A percentile compares a stretch with the other conserved stretches of the same genome.
These are phyloP conservation scores for Kockiozyma suomiensis DNA, from an alignment of 805 yeast species.

Conservation along the genomic window DNA sequence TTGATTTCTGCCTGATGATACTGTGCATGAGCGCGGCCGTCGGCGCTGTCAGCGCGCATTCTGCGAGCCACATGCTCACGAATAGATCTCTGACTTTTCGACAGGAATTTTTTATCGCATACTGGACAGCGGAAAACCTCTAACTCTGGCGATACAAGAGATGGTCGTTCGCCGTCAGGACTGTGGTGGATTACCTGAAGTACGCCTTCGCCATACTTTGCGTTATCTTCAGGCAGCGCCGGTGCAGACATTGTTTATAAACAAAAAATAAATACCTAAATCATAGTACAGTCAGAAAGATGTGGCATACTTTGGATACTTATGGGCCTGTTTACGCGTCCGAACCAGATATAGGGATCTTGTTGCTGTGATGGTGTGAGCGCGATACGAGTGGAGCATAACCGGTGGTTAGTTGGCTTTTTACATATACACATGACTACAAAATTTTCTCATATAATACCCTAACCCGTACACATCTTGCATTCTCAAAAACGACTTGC, in stretches of 20 bases:
- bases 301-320: not conserved
- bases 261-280: too few species aligned
- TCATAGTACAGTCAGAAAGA: not conserved
- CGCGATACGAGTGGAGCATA: slow-evolving; percentile 8
- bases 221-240: not conserved
- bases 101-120: slow-evolving; percentile 27
- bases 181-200: not conserved
- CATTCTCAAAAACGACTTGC: too few species aligned
- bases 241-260: not conserved
- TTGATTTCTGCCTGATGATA: slow-evolving; percentile 20
- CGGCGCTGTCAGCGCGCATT: slow-evolving; percentile 19
- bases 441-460: too few species aligned
- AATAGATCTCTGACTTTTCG: slow-evolving; percentile 20
- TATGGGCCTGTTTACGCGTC: not conserved
- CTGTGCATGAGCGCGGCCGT: slow-evolving; percentile 24
- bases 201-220: not conserved
- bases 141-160: slow-evolving; percentile 3
- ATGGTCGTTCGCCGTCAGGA: not conserved
- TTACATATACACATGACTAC: too few species aligned
- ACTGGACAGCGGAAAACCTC: slow-evolving; percentile 26
- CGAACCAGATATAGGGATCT: not conserved
- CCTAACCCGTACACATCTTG: too few species aligned
- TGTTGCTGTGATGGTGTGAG: not conserved
- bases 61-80: slow-evolving; percentile 26
- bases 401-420: too few species aligned